Conservation (phyloP, 1,139 yeast genomes). For the Diutina pseudorugosa region DNA sequence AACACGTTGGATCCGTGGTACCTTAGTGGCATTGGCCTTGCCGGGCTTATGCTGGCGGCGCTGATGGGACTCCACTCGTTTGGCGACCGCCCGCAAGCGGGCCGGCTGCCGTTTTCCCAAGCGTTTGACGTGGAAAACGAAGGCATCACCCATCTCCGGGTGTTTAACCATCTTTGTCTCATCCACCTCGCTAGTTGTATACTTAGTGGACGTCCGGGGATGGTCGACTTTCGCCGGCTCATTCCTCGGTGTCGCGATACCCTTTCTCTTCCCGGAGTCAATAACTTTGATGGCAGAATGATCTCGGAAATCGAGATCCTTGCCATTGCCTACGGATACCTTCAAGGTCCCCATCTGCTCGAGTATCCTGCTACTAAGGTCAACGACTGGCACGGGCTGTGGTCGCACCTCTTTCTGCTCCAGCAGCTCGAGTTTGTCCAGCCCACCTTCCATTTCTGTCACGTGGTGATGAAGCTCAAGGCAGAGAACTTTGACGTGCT, state of each 20-base stretch:
- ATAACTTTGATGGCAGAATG: slow-evolving; percentile 77
- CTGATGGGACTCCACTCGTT: slow-evolving; percentile 13
- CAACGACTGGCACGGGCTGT: slow-evolving; percentile 59
- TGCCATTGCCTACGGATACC: slow-evolving; percentile 47
- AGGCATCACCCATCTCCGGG: slow-evolving; percentile 39
- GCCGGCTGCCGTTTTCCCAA: neutral
- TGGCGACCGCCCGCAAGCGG: slow-evolving; percentile 13
- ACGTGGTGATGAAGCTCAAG: slow-evolving; percentile 30
- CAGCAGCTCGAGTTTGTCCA: slow-evolving; percentile 72
- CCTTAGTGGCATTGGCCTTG: slow-evolving; percentile 44
- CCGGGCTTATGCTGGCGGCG: slow-evolving; percentile 40
- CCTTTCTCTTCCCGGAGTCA: slow-evolving; percentile 49
- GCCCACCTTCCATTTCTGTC: slow-evolving; percentile 56
- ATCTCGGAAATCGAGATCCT: slow-evolving; percentile 66
- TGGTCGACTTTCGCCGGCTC: slow-evolving; percentile 51
- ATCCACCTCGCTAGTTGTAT: slow-evolving; percentile 62
- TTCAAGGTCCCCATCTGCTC: slow-evolving; percentile 27
- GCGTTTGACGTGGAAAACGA: slow-evolving; percentile 22
- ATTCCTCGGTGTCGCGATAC: slow-evolving; percentile 52
- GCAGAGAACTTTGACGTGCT: slow-evolving; percentile 4
- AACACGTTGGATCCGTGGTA: slow-evolving; percentile 47
- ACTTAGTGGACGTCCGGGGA: slow-evolving; percentile 62
- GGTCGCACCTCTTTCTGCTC: slow-evolving; percentile 62
- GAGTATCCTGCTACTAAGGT: slow-evolving; percentile 17
- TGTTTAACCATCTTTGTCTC: slow-evolving; percentile 64